phyloP scores from a whole-genome alignment of 1,284 basidiomycete species.

The Ustilago tritici region DNA sequence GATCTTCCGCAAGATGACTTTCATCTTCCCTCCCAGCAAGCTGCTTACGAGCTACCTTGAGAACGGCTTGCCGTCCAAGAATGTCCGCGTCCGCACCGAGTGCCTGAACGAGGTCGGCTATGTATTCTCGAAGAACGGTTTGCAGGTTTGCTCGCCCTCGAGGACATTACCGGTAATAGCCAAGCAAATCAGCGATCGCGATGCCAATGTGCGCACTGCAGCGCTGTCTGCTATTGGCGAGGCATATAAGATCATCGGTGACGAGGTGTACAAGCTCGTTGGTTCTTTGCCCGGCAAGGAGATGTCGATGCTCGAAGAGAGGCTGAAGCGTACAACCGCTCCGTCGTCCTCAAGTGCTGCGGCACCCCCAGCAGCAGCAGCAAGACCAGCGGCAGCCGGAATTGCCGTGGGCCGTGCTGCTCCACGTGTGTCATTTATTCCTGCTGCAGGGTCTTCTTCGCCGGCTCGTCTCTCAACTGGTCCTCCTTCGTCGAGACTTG shows the following conservation, averaged over 20 bases:
- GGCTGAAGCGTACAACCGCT: conserved; percentile 80
- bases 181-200: conserved; percentile 86
- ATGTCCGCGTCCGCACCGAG: conserved; percentile 88
- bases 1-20: conserved; percentile 70
- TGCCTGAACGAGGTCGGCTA: conserved; percentile 83
- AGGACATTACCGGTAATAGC: conserved; percentile 85
- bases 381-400: conserved; percentile 16
- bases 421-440: conserved; percentile 35
- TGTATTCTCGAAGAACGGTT: conserved; percentile 84
- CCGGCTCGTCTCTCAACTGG: conserved; percentile 30
- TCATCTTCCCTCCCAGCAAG: conserved; percentile 83
- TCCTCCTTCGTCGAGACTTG: conserved; percentile 44
- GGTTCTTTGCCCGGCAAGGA: conserved; percentile 84
- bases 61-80: conserved; percentile 83
- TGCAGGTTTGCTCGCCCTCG: conserved; percentile 78
- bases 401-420: conserved; percentile 14
- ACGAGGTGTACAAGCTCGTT: conserved; percentile 84
- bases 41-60: conserved; percentile 77
- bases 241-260: conserved; percentile 84
- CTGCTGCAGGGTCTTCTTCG: conserved; percentile 25
- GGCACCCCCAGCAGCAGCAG: conserved; percentile 1
- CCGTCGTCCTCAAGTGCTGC: conserved; percentile 19
- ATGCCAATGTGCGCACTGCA: conserved; percentile 85
- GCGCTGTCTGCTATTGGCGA: conserved; percentile 84
- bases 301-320: conserved; percentile 89